Evolutionary conservation across 306 rosid genomes (phyloP).

Genomic region (Quillaja saponaria): DNA sequence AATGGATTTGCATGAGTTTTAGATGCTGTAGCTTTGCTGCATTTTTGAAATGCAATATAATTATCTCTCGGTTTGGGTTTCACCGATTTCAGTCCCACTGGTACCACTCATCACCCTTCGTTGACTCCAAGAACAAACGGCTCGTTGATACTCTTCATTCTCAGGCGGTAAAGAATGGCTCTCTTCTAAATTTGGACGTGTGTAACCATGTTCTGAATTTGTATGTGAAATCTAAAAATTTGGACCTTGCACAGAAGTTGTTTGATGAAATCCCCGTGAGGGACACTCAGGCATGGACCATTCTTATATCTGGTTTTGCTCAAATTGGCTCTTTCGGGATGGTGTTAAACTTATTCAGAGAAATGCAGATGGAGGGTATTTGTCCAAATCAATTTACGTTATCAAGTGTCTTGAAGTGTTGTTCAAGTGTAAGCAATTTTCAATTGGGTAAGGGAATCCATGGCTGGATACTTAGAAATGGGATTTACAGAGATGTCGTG

Average conservation of each 20-base stretch:
- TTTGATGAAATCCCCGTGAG: constrained; percentile 66
- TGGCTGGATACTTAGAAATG: constrained; percentile 73
- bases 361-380: constrained; percentile 63
- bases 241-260: constrained; percentile 54
- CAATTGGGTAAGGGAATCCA: constrained; percentile 63
- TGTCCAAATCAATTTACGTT: constrained; percentile 68
- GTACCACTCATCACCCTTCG: constrained; percentile 36
- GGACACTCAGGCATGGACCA: constrained; percentile 66
- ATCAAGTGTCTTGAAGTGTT: constrained; percentile 64
- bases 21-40: too few species aligned
- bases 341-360: constrained; percentile 58
- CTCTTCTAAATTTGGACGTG: constrained; percentile 37
- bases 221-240: constrained; percentile 46
- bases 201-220: constrained; percentile 46
- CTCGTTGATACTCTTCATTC: constrained; percentile 51
- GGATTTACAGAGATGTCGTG: constrained; percentile 64
- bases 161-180: constrained; percentile 52
- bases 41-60: too few species aligned
- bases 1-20: too few species aligned
- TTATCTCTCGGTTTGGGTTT: constrained; percentile 13
- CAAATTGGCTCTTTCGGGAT: constrained; percentile 40
- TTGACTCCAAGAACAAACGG: constrained; percentile 23
- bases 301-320: constrained; percentile 72
- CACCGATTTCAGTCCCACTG: constrained; percentile 25
- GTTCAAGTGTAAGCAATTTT: constrained; percentile 50